Conservation (phyloP, 208 protist genomes). For the Acanthamoeba lugdunensis region DNA sequence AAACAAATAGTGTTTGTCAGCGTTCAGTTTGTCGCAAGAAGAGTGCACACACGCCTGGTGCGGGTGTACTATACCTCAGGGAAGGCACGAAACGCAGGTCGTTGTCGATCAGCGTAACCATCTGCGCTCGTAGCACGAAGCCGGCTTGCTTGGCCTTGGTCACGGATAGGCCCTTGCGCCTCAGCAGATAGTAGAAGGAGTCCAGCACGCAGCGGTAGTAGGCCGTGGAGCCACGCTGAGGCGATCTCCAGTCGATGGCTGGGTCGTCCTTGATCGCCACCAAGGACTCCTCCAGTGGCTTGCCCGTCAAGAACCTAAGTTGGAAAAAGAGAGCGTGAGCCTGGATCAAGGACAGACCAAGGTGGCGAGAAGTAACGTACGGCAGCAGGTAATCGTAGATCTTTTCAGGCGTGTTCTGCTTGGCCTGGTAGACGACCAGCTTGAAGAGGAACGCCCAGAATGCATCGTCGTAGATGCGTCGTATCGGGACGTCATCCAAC, state of each 20-base stretch:
- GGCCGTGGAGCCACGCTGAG: slow-evolving; percentile 67
- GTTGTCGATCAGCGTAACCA: slow-evolving; percentile 69
- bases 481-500: slow-evolving; percentile 49
- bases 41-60: not conserved
- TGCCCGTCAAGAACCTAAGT: slow-evolving; percentile 64
- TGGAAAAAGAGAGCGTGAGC: not conserved
- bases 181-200: slow-evolving; percentile 66
- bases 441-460: slow-evolving; percentile 76
- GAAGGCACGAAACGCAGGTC: slow-evolving; percentile 71
- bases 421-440: slow-evolving; percentile 56
- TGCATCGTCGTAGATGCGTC: slow-evolving; percentile 54
- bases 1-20: not conserved
- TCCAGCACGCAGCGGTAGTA: slow-evolving; percentile 74
- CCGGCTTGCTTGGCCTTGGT: slow-evolving; percentile 68
- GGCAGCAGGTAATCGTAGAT: slow-evolving; percentile 73
- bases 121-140: slow-evolving; percentile 58
- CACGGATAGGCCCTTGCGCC: slow-evolving; percentile 59
- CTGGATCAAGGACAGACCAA: not conserved
- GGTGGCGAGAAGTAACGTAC: not conserved
- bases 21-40: not conserved
- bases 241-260: slow-evolving; percentile 71
- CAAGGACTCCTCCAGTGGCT: slow-evolving; percentile 67
- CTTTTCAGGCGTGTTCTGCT: slow-evolving; percentile 74
- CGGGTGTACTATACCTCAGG: not conserved
- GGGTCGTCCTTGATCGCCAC: slow-evolving; percentile 65